These are phyloP conservation scores for Sporothrix sp. DNA, from an alignment of 2,329 filamentous ascomycete species.

Conservation along the genomic window DNA sequence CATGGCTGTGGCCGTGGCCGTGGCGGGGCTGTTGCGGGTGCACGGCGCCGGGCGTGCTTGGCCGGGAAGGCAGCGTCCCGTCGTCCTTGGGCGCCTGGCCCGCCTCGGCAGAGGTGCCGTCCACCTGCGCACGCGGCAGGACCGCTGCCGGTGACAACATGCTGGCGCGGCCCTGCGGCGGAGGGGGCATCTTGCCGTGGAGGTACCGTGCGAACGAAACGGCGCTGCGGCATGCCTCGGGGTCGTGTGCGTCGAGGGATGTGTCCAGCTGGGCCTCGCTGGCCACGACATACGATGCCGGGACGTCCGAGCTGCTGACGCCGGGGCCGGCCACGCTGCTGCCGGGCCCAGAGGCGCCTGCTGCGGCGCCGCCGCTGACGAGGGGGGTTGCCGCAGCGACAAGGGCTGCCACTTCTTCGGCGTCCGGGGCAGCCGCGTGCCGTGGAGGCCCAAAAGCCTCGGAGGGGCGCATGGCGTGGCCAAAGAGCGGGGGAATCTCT, in stretches of 20 bases:
- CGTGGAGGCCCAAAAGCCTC: constrained; percentile 32
- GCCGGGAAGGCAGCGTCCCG: not conserved
- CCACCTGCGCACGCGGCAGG: not conserved
- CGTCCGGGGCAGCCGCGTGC: constrained; percentile 27
- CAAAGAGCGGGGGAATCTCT: too few relatives aligned
- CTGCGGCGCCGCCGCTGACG: constrained; percentile 15
- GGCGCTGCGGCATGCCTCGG: too few relatives aligned
- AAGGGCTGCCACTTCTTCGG: too few relatives aligned
- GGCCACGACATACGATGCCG: constrained; percentile 40
- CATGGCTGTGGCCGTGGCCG: constrained; percentile 4
- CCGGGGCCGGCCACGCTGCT: not conserved
- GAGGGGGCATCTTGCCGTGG: constrained; percentile 2
- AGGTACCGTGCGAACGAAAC: constrained; percentile 9
- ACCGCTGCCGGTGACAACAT: not conserved
- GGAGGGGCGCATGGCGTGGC: constrained; percentile 34
- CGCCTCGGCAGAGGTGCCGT: not conserved
- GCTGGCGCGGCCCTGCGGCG: too few relatives aligned
- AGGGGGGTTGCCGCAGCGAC: constrained; percentile 12
- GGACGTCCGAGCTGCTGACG: constrained; percentile 35
- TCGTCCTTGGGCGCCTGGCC: not conserved
- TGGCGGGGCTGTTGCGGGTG: constrained; percentile 12
- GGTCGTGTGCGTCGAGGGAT: constrained; percentile 26
- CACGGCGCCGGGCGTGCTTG: not conserved
- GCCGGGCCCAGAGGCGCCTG: too few relatives aligned
- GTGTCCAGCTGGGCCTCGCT: constrained; percentile 38